Evolutionary conservation across 352 stramenopile species (phyloP).

Genomic region (Pythium myriotylum): DNA sequence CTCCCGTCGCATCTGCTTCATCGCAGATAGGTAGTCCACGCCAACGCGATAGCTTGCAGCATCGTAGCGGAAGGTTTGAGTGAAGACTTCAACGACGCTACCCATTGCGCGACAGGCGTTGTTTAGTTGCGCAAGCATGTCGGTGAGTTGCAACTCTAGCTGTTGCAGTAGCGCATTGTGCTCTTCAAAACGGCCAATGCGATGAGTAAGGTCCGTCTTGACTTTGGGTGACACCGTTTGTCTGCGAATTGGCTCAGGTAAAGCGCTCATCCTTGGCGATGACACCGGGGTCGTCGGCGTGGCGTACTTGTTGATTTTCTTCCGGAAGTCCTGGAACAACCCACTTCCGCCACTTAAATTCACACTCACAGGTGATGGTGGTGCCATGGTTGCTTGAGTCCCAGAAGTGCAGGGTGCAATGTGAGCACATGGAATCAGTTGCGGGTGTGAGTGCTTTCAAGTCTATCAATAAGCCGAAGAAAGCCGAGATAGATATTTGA

Average conservation of each 20-base stretch:
- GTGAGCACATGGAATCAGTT: not conserved
- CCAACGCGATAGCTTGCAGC: slow-evolving; percentile 34
- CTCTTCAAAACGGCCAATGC: slow-evolving; percentile 52
- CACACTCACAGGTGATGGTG: slow-evolving; percentile 4
- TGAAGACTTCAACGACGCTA: slow-evolving; percentile 57
- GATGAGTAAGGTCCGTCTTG: slow-evolving; percentile 25
- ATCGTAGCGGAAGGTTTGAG: slow-evolving; percentile 50
- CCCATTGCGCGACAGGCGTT: slow-evolving; percentile 46
- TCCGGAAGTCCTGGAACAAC: slow-evolving; percentile 60
- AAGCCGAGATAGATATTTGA: too few relatives aligned
- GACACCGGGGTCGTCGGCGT: not conserved
- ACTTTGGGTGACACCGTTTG: slow-evolving; percentile 14
- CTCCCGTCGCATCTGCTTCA: slow-evolving; percentile 59
- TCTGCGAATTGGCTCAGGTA: not conserved
- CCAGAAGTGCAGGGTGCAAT: too few relatives aligned
- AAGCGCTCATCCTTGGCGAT: slow-evolving; percentile 8
- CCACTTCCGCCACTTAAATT: slow-evolving; percentile 11
- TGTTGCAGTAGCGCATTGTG: slow-evolving; percentile 51
- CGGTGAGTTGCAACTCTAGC: slow-evolving; percentile 47
- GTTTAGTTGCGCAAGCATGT: slow-evolving; percentile 66
- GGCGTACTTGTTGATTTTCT: slow-evolving; percentile 59
- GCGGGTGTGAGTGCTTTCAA: too few relatives aligned
- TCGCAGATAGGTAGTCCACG: slow-evolving; percentile 47
- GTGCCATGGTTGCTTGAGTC: slow-evolving; percentile 3
- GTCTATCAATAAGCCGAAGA: too few relatives aligned